These are phyloP conservation scores for Chlorella sp. DNA, from an alignment of 139 green algal genomes.

Conservation along the genomic window DNA sequence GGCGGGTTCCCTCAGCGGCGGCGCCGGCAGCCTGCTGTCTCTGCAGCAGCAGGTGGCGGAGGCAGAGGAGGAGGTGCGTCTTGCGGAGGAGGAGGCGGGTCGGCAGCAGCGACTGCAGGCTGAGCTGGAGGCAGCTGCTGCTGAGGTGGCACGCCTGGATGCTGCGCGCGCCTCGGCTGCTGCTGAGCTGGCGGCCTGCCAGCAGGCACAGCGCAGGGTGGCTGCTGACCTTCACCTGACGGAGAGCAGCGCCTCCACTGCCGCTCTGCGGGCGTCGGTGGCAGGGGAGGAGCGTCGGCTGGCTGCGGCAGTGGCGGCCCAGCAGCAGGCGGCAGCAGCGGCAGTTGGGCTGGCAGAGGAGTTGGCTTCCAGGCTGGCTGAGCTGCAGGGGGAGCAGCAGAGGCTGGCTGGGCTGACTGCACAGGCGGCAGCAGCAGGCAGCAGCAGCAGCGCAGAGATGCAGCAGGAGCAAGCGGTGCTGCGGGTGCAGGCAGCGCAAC, in stretches of 20 bases:
- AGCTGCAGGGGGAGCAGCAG: not conserved
- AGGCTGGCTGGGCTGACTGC: not conserved
- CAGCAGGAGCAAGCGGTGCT: not conserved
- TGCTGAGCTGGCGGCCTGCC: not conserved
- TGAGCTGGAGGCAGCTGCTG: not conserved
- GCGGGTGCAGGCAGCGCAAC: not conserved
- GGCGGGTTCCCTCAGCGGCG: no score
- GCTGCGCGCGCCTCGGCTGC: not conserved
- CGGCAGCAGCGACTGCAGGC: not conserved
- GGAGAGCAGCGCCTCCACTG: not conserved
- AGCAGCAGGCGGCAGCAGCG: not conserved
- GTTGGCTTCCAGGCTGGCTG: not conserved
- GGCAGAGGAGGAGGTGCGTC: slow-evolving; percentile 3
- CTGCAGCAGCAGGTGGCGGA: slow-evolving; percentile 4
- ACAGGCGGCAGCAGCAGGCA: no score
- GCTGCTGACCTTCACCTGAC: not conserved
- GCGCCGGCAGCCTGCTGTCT: not conserved
- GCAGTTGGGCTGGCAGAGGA: not conserved
- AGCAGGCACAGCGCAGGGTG: not conserved
- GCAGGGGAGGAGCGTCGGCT: not conserved
- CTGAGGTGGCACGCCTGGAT: not conserved
- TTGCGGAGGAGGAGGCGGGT: not conserved
- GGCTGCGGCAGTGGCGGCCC: not conserved
- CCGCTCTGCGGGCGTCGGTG: not conserved
- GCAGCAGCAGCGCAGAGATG: not conserved